A percentile compares a stretch with the other conserved stretches of the same genome.
phyloP scores from a whole-genome alignment of 176 grass and related monocot genomes.

The Aechmea fasciata region DNA sequence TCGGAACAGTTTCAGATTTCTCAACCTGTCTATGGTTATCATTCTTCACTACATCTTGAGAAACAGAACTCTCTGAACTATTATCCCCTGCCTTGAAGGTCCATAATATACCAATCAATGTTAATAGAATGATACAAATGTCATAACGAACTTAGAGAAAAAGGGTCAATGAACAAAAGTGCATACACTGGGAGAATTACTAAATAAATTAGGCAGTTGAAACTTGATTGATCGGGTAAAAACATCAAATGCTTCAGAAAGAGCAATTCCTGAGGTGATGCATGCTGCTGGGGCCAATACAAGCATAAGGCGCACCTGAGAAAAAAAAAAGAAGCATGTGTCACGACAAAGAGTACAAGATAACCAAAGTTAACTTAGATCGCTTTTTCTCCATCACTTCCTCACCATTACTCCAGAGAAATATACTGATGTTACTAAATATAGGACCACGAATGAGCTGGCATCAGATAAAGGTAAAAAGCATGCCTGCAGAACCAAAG shows the following conservation, averaged over 20 bases:
- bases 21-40: constrained; percentile 27
- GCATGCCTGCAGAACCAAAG: constrained; percentile 56
- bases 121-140: constrained; percentile 17
- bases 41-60: constrained; percentile 37
- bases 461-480: constrained; percentile 99
- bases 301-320: constrained; percentile 98
- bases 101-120: constrained; percentile 19
- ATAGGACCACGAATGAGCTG: constrained; percentile 90
- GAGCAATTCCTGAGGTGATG: constrained; percentile 93
- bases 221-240: constrained; percentile 81
- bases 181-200: constrained; percentile 48
- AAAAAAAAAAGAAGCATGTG: constrained; percentile 12
- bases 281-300: constrained; percentile 97
- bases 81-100: constrained; percentile 55
- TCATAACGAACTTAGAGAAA: constrained; percentile 1
- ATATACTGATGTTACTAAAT: constrained; percentile 91
- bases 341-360: constrained; percentile 11
- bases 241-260: constrained; percentile 75
- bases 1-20: constrained; percentile 47
- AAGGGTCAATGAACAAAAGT: constrained; percentile 25
- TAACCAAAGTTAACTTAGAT: background rate
- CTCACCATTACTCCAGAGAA: constrained; percentile 99
- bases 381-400: constrained; percentile 3
- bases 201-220: constrained; percentile 68
- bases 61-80: constrained; percentile 26